Percentiles rank a stretch among this genome's conserved stretches.
These are phyloP conservation scores for Cardamine chenopodiifolia DNA, from an alignment of 345 rosid genomes.

Conservation along the genomic window DNA sequence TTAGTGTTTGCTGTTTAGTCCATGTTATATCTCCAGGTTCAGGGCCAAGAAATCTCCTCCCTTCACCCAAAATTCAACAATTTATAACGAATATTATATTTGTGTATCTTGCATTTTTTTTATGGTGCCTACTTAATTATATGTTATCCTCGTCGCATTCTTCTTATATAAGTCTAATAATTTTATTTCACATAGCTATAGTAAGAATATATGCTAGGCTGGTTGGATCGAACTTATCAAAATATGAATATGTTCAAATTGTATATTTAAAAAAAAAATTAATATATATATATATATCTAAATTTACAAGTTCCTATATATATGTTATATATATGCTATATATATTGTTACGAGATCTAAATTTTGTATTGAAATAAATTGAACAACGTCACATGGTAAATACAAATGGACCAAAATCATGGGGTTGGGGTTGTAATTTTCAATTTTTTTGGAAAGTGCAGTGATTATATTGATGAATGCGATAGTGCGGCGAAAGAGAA, in stretches of 20 bases:
- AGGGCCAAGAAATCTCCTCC: neutral
- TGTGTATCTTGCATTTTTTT: too few relatives aligned
- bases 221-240: neutral
- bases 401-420: neutral
- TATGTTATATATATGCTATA: too few relatives aligned
- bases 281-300: too few relatives aligned
- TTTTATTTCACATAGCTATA: too few relatives aligned
- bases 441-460: constrained; percentile 11
- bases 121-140: neutral
- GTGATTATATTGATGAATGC: constrained; percentile 35
- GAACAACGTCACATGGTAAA: neutral
- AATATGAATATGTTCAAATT: too few relatives aligned
- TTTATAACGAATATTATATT: too few relatives aligned
- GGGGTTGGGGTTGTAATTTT: constrained; percentile 4
- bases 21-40: neutral
- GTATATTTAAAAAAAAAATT: too few relatives aligned
- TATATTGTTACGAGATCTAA: too few relatives aligned
- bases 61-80: neutral
- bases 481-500: constrained; percentile 28
- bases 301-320: neutral
- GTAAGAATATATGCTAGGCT: neutral
- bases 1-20: neutral
- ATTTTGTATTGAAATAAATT: neutral
- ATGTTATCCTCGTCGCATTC: neutral
- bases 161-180: too few relatives aligned